Conservation (phyloP, 495 filamentous ascomycete species). For the Hypoxylon lenormandii region DNA sequence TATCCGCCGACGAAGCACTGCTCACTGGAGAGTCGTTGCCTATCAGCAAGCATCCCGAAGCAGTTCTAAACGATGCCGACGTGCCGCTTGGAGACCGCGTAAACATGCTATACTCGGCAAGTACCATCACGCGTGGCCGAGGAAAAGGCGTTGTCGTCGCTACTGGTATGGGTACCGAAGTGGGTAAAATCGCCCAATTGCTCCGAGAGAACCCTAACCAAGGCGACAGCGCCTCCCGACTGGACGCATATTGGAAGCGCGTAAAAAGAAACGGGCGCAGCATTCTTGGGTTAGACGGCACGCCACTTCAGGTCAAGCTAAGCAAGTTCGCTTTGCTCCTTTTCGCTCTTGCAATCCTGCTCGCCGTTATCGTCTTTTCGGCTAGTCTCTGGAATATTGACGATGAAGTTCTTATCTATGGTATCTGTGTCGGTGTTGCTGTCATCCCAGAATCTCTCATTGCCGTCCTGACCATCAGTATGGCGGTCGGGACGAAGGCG, state of each 20-base stretch:
- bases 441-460: slow-evolving; percentile 82
- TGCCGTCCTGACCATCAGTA: slow-evolving; percentile 79
- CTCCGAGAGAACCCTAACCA: slow-evolving; percentile 62
- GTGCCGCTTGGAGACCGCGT: slow-evolving; percentile 75
- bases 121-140: slow-evolving; percentile 77
- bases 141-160: slow-evolving; percentile 76
- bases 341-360: slow-evolving; percentile 75
- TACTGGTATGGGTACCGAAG: slow-evolving; percentile 78
- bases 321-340: slow-evolving; percentile 77
- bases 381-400: slow-evolving; percentile 70
- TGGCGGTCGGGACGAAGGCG: slow-evolving; percentile 77
- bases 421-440: slow-evolving; percentile 73
- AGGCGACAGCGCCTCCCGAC: slow-evolving; percentile 46
- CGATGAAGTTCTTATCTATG: slow-evolving; percentile 75
- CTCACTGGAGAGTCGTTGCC: slow-evolving; percentile 83
- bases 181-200: slow-evolving; percentile 75
- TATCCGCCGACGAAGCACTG: slow-evolving; percentile 78
- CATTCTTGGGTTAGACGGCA: slow-evolving; percentile 75
- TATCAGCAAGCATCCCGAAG: slow-evolving; percentile 67
- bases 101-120: slow-evolving; percentile 78
- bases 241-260: slow-evolving; percentile 51
- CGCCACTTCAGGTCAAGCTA: slow-evolving; percentile 74
- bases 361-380: slow-evolving; percentile 75
- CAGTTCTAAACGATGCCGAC: slow-evolving; percentile 54
- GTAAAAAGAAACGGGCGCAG: slow-evolving; percentile 55